Evolutionary conservation across 2,329 filamentous ascomycete species (phyloP), one percentile per base, ranked within the genome.

Genomic region (Xylariaceae sp.): DNA sequence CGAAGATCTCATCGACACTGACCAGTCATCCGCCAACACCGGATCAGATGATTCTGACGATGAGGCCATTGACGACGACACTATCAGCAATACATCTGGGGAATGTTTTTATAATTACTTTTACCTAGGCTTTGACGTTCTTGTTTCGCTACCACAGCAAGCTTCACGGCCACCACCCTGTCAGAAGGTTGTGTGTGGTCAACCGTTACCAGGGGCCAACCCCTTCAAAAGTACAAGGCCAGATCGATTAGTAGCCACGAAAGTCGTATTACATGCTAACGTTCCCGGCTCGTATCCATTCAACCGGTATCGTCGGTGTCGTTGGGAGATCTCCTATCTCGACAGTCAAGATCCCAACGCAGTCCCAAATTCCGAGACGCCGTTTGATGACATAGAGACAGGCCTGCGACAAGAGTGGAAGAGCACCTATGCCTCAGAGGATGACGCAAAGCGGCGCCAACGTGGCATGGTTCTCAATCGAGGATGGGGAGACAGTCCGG

Each of bases 61-160:
- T 19, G 78, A 78, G 47, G 76, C 71, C 3, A 63, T 80, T 14
- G 77, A 80, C 35, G 82, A 82, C 22, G 77, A 79, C 22, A 62
- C 71, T 3, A 69, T 71, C 1, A 71, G 73, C 53, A 70, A 74
- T 63, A 55, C 82, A 3, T 79, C 82, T 1, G 78, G 82, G 4
- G 88, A 94, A 62, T 90, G 85, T 54, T 98, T 97, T 64, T 96
- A 93, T 68, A 97, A 97, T 64, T 98, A 98, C 65, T 98, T 96
- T 63, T 86, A 92, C 54, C 84, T 95, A 51, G 93, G 93, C 2
- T 94, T 98, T 61, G 93, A 98, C 65, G 79, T 96, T 8, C 76
- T 97, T 5, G 79, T 98, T n/a, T 95, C 92, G 1, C 82, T 83
- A 22, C 85, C 88, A 1, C 81, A 80, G 0, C 63, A 75, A 5